phyloP scores from a whole-genome alignment of 495 filamentous ascomycete genomes.

The Filosporella fistucella region DNA sequence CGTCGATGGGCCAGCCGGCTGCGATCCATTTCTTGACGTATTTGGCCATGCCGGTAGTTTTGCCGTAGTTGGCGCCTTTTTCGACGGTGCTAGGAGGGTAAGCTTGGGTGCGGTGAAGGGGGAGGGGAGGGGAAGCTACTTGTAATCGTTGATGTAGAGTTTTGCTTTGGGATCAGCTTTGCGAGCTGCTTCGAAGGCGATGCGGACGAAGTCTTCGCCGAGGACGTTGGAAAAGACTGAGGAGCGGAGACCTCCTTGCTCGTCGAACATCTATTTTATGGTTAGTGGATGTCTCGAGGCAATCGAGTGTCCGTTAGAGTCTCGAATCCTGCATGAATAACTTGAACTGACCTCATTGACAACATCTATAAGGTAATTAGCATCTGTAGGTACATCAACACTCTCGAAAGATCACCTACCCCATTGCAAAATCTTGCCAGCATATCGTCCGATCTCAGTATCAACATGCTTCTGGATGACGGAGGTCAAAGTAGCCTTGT shows the following conservation, averaged over 20 bases:
- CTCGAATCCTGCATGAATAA: no score
- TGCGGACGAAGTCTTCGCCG: conserved; percentile 36
- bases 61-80: conserved; percentile 36
- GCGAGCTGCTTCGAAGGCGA: conserved; percentile 58
- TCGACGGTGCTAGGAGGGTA: conserved; percentile 5
- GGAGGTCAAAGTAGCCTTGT: conserved; percentile 43
- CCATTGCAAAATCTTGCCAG: conserved; percentile 59
- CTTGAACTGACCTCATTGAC: no score
- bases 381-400: background rate
- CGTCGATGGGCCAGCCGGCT: conserved; percentile 66
- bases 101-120: background rate
- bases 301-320: no score
- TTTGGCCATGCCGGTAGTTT: conserved; percentile 56
- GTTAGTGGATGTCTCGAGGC: no score
- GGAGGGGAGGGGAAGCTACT: conserved; percentile 32
- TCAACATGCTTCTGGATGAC: conserved; percentile 58
- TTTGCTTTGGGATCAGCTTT: conserved; percentile 52
- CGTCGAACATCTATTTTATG: conserved; percentile 65
- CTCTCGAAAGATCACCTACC: conserved; percentile 25
- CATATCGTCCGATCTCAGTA: conserved; percentile 51
- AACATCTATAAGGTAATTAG: background rate
- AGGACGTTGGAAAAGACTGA: conserved; percentile 22
- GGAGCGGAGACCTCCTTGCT: conserved; percentile 50
- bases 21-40: conserved; percentile 64
- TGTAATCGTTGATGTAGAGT: conserved; percentile 70